phyloP scores from a whole-genome alignment of 2,329 filamentous ascomycete genomes.

The Diplodia seriata region DNA sequence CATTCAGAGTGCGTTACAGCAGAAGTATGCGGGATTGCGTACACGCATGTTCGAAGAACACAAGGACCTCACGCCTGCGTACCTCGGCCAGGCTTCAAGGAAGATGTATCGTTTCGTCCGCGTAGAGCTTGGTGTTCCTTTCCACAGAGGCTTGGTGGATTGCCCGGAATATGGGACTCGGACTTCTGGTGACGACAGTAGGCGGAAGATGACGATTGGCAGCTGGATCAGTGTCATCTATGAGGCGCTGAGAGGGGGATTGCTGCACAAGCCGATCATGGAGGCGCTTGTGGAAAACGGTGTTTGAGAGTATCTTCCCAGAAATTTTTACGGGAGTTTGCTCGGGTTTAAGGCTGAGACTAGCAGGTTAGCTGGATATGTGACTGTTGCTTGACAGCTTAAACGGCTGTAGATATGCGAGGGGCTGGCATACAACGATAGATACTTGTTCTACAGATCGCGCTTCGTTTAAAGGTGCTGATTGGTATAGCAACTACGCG shows the following conservation, averaged over 20 bases:
- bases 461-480: neutral
- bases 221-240: slow-evolving; percentile 37
- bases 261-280: slow-evolving; percentile 31
- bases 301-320: neutral
- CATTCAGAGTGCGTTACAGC: neutral
- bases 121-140: slow-evolving; percentile 42
- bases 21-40: slow-evolving; percentile 9
- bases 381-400: neutral
- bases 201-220: slow-evolving; percentile 35
- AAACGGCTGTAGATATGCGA: neutral
- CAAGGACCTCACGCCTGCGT: slow-evolving; percentile 31
- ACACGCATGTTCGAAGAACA: slow-evolving; percentile 32
- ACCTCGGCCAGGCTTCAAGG: slow-evolving; percentile 44
- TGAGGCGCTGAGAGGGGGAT: slow-evolving; percentile 36
- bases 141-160: slow-evolving; percentile 38
- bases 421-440: neutral
- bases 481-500: too few species aligned
- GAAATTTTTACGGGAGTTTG: neutral
- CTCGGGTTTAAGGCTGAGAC: neutral
- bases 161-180: slow-evolving; percentile 33
- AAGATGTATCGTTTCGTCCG: slow-evolving; percentile 49
- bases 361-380: fast-evolving
- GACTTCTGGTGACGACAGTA: neutral
- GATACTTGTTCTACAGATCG: neutral
- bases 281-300: slow-evolving; percentile 26